These are phyloP conservation scores for Penicillium alfredii DNA, from an alignment of 495 filamentous ascomycete genomes.

Conservation along the genomic window DNA sequence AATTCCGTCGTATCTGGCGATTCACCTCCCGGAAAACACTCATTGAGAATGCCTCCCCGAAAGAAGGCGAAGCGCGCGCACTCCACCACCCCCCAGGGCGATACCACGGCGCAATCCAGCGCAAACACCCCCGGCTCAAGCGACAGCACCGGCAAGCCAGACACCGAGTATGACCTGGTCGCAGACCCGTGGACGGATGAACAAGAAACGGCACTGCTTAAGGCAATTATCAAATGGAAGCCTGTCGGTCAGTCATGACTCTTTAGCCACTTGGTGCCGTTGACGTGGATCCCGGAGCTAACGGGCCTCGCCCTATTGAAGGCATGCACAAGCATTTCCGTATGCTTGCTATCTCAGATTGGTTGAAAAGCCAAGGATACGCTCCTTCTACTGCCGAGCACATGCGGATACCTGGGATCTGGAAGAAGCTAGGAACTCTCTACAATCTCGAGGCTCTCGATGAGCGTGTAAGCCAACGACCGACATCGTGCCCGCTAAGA, in stretches of 20 bases:
- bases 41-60: constrained; percentile 62
- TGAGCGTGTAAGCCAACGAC: constrained; percentile 64
- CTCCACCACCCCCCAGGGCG: constrained; percentile 34
- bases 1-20: too few species aligned
- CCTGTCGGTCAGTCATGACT: constrained; percentile 64
- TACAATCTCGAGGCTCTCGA: constrained; percentile 89
- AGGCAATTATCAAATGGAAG: constrained; percentile 86
- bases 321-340: constrained; percentile 98
- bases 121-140: constrained; percentile 30
- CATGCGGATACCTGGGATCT: constrained; percentile 84
- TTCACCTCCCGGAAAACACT: too few species aligned
- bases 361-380: constrained; percentile 82
- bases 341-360: constrained; percentile 82
- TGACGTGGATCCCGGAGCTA: constrained; percentile 4
- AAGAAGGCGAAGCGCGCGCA: constrained; percentile 49
- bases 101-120: constrained; percentile 27
- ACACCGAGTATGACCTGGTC: constrained; percentile 39
- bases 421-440: constrained; percentile 74
- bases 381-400: constrained; percentile 60
- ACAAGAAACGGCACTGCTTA: constrained; percentile 86
- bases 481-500: too few species aligned
- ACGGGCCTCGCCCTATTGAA: constrained; percentile 24
- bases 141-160: constrained; percentile 28
- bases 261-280: not conserved
- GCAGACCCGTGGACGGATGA: constrained; percentile 90